Percentiles rank a stretch among this genome's conserved stretches.
Conservation (phyloP, 352 stramenopile species). For the Globisporangium emineosum region DNA sequence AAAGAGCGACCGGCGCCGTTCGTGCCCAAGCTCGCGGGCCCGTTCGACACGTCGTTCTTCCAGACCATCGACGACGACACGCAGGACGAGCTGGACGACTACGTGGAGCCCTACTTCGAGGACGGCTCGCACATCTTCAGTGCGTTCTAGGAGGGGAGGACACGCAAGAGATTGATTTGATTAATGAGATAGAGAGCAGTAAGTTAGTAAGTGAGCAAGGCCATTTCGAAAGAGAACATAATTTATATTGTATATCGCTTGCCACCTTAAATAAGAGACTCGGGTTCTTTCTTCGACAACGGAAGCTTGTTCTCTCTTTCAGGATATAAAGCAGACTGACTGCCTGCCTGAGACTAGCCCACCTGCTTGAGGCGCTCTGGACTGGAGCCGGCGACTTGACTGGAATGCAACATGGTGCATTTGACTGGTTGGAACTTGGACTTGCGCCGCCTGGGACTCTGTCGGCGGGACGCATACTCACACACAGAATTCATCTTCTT, state of each 20-base stretch:
- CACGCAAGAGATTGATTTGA: neutral
- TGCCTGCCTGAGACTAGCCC: neutral
- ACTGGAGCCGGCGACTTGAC: neutral
- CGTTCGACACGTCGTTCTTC: conserved; percentile 76
- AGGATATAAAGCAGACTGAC: neutral
- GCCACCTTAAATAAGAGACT: conserved; percentile 3
- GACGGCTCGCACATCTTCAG: conserved; percentile 67
- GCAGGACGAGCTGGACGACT: conserved; percentile 49
- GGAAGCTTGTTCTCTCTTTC: neutral
- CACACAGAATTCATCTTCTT: neutral
- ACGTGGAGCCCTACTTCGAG: conserved; percentile 57
- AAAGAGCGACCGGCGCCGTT: conserved; percentile 54
- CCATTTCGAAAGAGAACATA: conserved; percentile 4
- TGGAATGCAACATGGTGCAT: neutral
- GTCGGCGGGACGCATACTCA: neutral
- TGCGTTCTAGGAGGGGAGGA: conserved; percentile 31
- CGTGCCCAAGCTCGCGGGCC: conserved; percentile 51
- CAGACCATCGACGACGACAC: conserved; percentile 49
- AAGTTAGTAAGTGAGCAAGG: neutral
- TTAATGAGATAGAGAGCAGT: neutral
- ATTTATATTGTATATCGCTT: conserved; percentile 22
- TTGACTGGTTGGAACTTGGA: neutral
- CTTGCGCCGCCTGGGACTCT: neutral
- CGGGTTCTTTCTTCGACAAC: neutral
- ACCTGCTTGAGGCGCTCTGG: neutral